Evolutionary conservation across 495 filamentous ascomycete genomes (phyloP), one percentile per base, ranked within the genome.

Genomic region (Staphylotrichum longicolle): DNA sequence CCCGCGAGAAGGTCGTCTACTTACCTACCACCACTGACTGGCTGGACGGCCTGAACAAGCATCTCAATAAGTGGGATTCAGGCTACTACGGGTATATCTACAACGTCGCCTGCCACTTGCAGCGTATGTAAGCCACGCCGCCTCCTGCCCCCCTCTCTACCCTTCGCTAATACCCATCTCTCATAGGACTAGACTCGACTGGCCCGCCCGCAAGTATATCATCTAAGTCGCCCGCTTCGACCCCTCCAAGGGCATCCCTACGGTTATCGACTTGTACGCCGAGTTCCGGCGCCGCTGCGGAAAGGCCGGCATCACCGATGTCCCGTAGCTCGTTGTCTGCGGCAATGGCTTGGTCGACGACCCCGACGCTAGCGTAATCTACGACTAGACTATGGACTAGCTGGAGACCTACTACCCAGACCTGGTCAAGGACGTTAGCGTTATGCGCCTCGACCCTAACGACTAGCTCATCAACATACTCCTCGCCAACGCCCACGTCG

Each of bases 221-320:
- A 78, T 87, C 41, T 91, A 96, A 69, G 84, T 94, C 46, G 87
- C 91, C 9, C 86, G 91, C n/a, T 96, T 96, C 68, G 91, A 96
- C 63, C 91, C 91, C 0, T 84, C 89, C 44, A 95, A 95, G 75
- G 91, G 91, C 33, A 92, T 94, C 50, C 84, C 86, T 1, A 89
- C 91, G 51, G 89, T 93, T 3, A 78, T 95, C 54, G 84, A 89
- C 53, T 84, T 88, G 8, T 96, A 92, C 63, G 85, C 85, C 9
- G 86, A 89, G 67, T 87, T 95, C 70, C 81, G 88, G 51, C 78
- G 78, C 39, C 80, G 80, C 4, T 80, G 90, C 47, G 68, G 78
- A 34, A 74, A 77, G 49, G 72, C 77, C 3, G 62, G 66, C 11
- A 60, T 77, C 30, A 71, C 74, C 10, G 72, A 77, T 14, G 80